Conservation (phyloP, 805 yeast species). For the Candida hungchunana region DNA sequence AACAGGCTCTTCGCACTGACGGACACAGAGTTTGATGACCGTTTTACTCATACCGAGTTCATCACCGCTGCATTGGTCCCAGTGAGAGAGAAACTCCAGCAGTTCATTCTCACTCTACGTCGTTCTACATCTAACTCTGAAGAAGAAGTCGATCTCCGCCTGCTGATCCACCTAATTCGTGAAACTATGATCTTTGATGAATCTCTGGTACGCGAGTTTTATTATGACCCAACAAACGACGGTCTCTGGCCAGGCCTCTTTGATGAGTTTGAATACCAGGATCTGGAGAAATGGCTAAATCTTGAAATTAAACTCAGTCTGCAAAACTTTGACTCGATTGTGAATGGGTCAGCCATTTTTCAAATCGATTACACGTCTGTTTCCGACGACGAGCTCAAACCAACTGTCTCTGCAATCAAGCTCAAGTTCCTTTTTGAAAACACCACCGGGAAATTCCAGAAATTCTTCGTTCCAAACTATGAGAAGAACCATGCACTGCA, state of each 20-base stretch:
- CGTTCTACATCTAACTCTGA: conserved; percentile 23
- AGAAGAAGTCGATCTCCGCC: conserved; percentile 13
- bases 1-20: conserved; percentile 37
- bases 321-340: conserved; percentile 41
- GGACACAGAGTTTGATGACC: conserved; percentile 23
- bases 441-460: conserved; percentile 37
- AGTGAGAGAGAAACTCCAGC: conserved; percentile 37
- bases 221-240: conserved; percentile 34
- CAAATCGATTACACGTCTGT: conserved; percentile 43
- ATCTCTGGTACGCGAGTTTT: conserved; percentile 33
- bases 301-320: conserved; percentile 43
- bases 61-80: conserved; percentile 37
- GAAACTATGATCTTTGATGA: conserved; percentile 39
- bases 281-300: conserved; percentile 43
- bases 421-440: conserved; percentile 41
- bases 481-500: conserved; percentile 35
- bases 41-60: conserved; percentile 36
- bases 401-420: conserved; percentile 40
- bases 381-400: conserved; percentile 28
- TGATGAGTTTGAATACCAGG: conserved; percentile 20
- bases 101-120: conserved; percentile 23
- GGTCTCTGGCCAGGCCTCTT: conserved; percentile 30
- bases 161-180: conserved; percentile 31
- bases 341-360: conserved; percentile 37
- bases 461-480: conserved; percentile 23